Evolutionary conservation across 345 rosid genomes (phyloP), one percentile per base, ranked within the genome.

Genomic region (Combretum micranthum): DNA sequence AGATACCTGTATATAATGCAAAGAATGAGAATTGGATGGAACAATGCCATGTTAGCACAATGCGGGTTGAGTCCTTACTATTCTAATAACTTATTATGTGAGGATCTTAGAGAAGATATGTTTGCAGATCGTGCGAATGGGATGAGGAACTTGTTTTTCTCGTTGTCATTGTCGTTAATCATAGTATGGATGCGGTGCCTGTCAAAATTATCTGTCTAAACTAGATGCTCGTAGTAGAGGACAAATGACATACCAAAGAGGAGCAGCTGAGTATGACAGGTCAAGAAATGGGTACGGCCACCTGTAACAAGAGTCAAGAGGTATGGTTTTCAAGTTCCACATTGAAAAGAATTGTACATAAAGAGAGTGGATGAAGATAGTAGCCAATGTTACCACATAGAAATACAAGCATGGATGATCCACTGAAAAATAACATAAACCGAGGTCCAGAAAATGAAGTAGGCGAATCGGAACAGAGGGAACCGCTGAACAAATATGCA

Each of bases 271-370:
- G 22, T 85, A 72, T 49, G 94, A 82, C 60, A 93, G 61, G 74
- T 90, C 95, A 20, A 89, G 89, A 72, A 93, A 87, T 25, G 88
- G 80, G 75, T 93, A 93, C 4, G 97, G 97, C 99, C 97, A 93
- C 96, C 98, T 92, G 65, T 37, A 58, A 51, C 63, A 72, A 53
- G 54, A 57, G n/a, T 48, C 63, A 72, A 53, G 54, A 57, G n/a
- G 56, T 15, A 60, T 21, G 48, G 22, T 59, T 44, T 46, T 14
- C 20, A 47, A 60, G 17, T 51, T 53, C 50, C 25, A 47, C 53
- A 69, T 44, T 39, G 48, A 20, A 21, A 15, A 42, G 19, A 15
- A 25, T 61, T 13, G 53, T 19, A 2, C 20, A 62, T n/a, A 12
- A 32, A 51, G 22, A 5, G 20, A 50, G 26, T 50, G 11, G 15